Conservation (phyloP, 2,329 filamentous ascomycete genomes). For the Curvularia sp. region DNA sequence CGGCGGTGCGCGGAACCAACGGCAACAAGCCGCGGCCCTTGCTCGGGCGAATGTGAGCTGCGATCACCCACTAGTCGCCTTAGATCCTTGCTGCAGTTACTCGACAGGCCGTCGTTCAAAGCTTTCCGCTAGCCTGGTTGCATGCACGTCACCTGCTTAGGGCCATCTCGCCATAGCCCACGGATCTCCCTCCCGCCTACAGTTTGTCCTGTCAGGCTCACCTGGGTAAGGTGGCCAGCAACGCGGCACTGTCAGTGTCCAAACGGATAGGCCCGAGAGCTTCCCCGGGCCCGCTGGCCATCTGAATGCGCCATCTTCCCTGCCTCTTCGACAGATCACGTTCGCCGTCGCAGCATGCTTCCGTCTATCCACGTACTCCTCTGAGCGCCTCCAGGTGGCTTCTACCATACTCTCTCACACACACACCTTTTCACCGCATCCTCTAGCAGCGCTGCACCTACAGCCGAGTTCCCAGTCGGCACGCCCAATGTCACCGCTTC, state of each 20-base stretch:
- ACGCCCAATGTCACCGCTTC: slow-evolving; percentile 6
- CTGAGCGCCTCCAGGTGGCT: slow-evolving; percentile 2
- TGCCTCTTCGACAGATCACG: slow-evolving; percentile 1
- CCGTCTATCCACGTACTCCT: slow-evolving; percentile 7
- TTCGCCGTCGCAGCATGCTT: slow-evolving; percentile 1
- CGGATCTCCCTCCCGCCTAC: slow-evolving; percentile 8
- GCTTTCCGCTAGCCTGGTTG: slow-evolving; percentile 11
- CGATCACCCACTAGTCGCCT: slow-evolving; percentile 11
- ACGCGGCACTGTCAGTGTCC: slow-evolving; percentile 14
- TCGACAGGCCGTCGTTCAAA: slow-evolving; percentile 9
- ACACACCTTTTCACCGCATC: slow-evolving; percentile 11
- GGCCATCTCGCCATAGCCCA: slow-evolving; percentile 2
- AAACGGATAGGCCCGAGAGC: slow-evolving; percentile 18
- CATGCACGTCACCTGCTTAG: slow-evolving; percentile 6
- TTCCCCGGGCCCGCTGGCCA: slow-evolving; percentile 16
- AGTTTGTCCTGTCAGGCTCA: slow-evolving; percentile 21
- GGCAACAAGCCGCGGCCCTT: slow-evolving; percentile 23
- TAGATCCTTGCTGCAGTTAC: slow-evolving; percentile 1
- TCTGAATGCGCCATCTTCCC: slow-evolving; percentile 23
- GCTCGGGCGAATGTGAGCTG: slow-evolving; percentile 13
- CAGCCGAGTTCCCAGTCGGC: neutral
- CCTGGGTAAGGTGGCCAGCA: slow-evolving; percentile 11
- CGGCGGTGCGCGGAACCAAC: slow-evolving; percentile 24
- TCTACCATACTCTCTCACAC: neutral
- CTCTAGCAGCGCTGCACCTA: neutral